Evolutionary conservation across 1,284 basidiomycete species (phyloP), one percentile per base, ranked within the genome.

Genomic region (Cryptococcus sp.): DNA sequence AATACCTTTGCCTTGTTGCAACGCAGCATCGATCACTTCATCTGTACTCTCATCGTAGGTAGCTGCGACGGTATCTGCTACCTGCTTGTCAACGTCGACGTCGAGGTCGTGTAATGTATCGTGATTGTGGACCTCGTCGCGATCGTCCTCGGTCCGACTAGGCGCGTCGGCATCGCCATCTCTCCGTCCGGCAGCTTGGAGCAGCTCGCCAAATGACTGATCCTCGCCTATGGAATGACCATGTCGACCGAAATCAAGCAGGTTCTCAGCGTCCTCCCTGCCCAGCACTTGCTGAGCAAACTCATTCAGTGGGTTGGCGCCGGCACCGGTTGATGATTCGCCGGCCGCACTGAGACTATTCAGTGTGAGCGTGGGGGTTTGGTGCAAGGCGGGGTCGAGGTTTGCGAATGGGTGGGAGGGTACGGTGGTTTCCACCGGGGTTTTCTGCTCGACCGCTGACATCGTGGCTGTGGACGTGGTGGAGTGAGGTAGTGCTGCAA

Each of bases 251-350:
- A 60, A 55, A 54, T 58, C 58, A 19, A 60, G 47, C n/a, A 63
- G 19, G 39, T 60, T 63, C 35, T 60, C 53, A 0, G 62, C 58
- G 27, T 60, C 58, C 50, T 61, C 55, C 19, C 47, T 19, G 4
- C 61, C 61, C 22, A 63, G 48, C 5, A 63, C 61, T 50, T 63
- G 61, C 25, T 60, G 57, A 2, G 58, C 58, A 39, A 60, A 60
- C 35, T 63, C 61, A 25, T 58, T 61, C 22, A 60, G 39, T 15
- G 58, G 61, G 38, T 62, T 62, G 6, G 50, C 22, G 15, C 27
- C 35, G 27, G 48, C 22, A 19, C 27, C 35, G 27, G 48, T 27
- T 5, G 46, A 48, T 8, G 45, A 41, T 39, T 35, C 27, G 19
- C 43, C 25, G 22, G 47, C 51, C 19, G 45, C 45, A 27, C 41